phyloP scores from a whole-genome alignment of 345 rosid genomes.

The Euphorbia pulcherrima region DNA sequence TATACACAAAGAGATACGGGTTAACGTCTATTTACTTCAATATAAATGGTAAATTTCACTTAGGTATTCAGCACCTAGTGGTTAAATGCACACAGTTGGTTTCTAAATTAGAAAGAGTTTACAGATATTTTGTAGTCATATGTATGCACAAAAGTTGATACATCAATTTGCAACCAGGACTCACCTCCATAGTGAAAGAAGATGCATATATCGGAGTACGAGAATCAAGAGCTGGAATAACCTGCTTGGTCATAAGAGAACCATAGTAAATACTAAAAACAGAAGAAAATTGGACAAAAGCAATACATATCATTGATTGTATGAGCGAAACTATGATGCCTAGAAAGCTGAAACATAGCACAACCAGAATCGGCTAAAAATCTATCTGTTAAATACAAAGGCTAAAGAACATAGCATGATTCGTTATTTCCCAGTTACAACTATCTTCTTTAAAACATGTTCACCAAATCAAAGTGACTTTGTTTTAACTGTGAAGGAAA shows the following conservation, averaged over 20 bases:
- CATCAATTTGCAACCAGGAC: neutral
- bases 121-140: neutral
- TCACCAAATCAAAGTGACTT: neutral
- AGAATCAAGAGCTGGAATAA: slow-evolving; percentile 84
- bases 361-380: neutral
- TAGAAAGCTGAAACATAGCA: neutral
- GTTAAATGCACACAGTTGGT: neutral
- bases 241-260: slow-evolving; percentile 50
- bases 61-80: slow-evolving; percentile 5
- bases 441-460: neutral
- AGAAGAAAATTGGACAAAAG: neutral
- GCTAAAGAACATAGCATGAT: neutral
- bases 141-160: neutral
- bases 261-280: slow-evolving; percentile 1
- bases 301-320: neutral
- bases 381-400: neutral
- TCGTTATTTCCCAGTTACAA: slow-evolving; percentile 4
- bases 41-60: too few species aligned
- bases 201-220: slow-evolving; percentile 85
- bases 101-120: slow-evolving; percentile 1
- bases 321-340: neutral
- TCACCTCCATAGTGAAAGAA: slow-evolving; percentile 98
- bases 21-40: neutral
- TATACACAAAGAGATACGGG: neutral
- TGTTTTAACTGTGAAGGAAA: slow-evolving; percentile 4